These are phyloP conservation scores for Ulmus americana DNA, from an alignment of 331 rosid genomes.

Conservation along the genomic window DNA sequence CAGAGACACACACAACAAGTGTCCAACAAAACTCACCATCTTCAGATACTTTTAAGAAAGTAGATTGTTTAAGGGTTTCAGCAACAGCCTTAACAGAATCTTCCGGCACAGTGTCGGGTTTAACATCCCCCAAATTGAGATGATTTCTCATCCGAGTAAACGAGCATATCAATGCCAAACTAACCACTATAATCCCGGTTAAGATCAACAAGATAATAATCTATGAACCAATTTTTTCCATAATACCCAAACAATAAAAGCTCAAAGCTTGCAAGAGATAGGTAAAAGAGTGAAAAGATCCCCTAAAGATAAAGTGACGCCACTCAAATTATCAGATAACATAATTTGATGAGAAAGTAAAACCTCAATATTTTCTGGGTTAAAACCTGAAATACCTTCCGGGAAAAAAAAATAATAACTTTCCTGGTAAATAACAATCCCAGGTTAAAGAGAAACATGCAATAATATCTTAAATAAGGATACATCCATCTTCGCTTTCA, in stretches of 20 bases:
- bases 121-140: constrained; percentile 59
- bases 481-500: constrained; percentile 75
- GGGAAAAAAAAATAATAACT: neutral
- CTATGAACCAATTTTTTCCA: neutral
- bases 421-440: neutral
- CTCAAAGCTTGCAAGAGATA: neutral
- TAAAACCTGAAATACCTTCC: neutral
- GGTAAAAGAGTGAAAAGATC: too few species aligned
- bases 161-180: constrained; percentile 69
- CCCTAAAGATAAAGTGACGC: too few species aligned
- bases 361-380: too few species aligned
- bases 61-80: constrained; percentile 47
- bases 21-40: constrained; percentile 45
- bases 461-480: constrained; percentile 34
- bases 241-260: neutral
- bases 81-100: constrained; percentile 63
- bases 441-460: neutral
- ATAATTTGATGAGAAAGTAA: too few species aligned
- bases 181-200: constrained; percentile 51
- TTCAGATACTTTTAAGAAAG: constrained; percentile 61
- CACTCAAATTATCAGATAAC: too few species aligned
- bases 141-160: constrained; percentile 69
- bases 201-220: constrained; percentile 35
- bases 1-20: neutral
- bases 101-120: constrained; percentile 41